These are phyloP conservation scores for Xylaria sp. DNA, from an alignment of 2,329 filamentous ascomycete species.

Conservation along the genomic window DNA sequence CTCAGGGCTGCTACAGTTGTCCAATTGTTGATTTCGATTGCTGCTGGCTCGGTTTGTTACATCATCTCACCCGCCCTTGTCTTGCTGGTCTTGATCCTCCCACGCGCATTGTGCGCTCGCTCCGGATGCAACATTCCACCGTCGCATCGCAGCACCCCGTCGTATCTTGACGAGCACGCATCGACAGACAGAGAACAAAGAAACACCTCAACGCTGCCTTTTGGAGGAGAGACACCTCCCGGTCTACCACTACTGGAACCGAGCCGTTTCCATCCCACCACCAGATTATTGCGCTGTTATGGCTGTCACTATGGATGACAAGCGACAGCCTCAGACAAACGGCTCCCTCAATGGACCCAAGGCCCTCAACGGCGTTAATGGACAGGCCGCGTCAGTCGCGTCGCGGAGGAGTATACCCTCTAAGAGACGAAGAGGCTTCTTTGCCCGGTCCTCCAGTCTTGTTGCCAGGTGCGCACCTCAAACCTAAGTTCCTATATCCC, in stretches of 20 bases:
- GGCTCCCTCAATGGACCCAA: conserved; percentile 49
- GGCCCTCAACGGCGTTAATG: conserved; percentile 50
- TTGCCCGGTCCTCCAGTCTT: conserved; percentile 58
- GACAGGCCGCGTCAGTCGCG: conserved; percentile 49
- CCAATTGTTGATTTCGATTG: conserved; percentile 14
- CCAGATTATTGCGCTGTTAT: background rate
- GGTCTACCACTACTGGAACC: background rate
- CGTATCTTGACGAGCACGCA: conserved; percentile 2
- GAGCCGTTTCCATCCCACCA: conserved; percentile 14
- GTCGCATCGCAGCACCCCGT: conserved; percentile 6
- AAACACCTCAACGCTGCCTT: background rate
- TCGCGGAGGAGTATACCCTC: conserved; percentile 47
- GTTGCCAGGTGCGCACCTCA: conserved; percentile 58
- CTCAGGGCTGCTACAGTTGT: conserved; percentile 2
- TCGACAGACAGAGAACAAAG: conserved; percentile 8
- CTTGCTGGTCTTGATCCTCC: conserved; percentile 11
- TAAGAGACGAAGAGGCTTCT: conserved; percentile 46
- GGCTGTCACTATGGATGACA: conserved; percentile 38
- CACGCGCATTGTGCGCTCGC: conserved; percentile 26
- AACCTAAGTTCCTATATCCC: background rate
- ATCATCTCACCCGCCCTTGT: conserved; percentile 15
- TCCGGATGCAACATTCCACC: conserved; percentile 17
- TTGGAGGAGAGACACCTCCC: conserved; percentile 2
- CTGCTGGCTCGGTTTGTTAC: conserved; percentile 24
- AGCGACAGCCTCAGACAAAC: conserved; percentile 48